Evolutionary conservation across 495 filamentous ascomycete genomes (phyloP).

Genomic region (Amphirosellinia nigrospora): DNA sequence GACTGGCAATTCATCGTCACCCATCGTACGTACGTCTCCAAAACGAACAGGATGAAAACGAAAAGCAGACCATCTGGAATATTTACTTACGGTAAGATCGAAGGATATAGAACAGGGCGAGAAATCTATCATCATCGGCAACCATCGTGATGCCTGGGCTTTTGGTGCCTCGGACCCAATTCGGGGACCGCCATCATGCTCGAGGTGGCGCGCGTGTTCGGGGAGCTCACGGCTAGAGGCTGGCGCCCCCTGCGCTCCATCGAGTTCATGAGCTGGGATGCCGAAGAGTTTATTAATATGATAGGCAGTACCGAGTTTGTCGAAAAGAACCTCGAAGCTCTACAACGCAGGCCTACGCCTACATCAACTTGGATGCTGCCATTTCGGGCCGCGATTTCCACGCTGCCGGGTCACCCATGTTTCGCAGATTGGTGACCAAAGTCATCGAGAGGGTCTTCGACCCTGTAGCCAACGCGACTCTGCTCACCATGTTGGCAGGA

Average conservation of each 20-base stretch:
- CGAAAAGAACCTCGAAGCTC: constrained; percentile 82
- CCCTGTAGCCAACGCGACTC: constrained; percentile 71
- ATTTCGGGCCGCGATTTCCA: constrained; percentile 75
- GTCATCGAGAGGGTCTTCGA: constrained; percentile 76
- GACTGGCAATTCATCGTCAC: constrained; percentile 79
- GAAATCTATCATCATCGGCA: constrained; percentile 89
- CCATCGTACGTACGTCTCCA: constrained; percentile 80
- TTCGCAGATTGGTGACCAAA: constrained; percentile 71
- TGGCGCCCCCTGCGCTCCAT: constrained; percentile 95
- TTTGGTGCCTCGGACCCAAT: constrained; percentile 86
- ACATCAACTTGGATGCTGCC: constrained; percentile 91
- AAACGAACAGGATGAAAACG: constrained; percentile 85
- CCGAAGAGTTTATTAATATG: constrained; percentile 90
- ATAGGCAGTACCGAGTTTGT: constrained; percentile 96
- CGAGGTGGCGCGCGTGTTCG: constrained; percentile 84
- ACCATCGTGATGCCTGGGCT: constrained; percentile 93
- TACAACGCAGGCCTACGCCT: constrained; percentile 79
- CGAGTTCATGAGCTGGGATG: constrained; percentile 96
- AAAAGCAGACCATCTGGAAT: constrained; percentile 88
- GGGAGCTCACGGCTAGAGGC: constrained; percentile 71
- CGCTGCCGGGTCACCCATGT: constrained; percentile 79
- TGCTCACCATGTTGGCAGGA: constrained; percentile 82
- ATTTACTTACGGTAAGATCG: constrained; percentile 80
- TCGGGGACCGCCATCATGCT: constrained; percentile 91
- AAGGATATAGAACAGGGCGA: constrained; percentile 80